A percentile compares a stretch with the other conserved stretches of the same genome.
Conservation (phyloP, 768 basidiomycete genomes). For the Auriscalpium vulgare region DNA sequence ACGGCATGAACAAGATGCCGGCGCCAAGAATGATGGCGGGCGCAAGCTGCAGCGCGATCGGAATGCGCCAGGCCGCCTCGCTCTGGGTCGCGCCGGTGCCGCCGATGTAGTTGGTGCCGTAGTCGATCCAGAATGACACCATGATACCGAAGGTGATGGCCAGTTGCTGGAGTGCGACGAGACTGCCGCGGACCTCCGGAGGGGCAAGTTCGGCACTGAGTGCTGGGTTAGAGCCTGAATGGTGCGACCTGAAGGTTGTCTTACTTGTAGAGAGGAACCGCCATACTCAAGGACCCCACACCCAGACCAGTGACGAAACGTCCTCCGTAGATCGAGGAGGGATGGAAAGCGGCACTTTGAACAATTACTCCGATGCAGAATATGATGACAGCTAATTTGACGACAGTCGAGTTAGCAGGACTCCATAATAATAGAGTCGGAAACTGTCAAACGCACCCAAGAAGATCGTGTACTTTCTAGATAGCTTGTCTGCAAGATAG, state of each 20-base stretch:
- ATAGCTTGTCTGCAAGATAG: slow-evolving; percentile 64
- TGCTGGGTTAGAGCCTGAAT: not conserved
- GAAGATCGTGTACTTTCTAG: slow-evolving; percentile 65
- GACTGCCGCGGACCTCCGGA: slow-evolving; percentile 73
- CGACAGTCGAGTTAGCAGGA: not conserved
- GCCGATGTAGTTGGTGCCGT: slow-evolving; percentile 62
- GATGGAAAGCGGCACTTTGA: slow-evolving; percentile 49
- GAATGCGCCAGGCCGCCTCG: slow-evolving; percentile 70
- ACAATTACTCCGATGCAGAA: slow-evolving; percentile 58
- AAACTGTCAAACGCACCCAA: slow-evolving; percentile 30
- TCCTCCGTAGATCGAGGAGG: slow-evolving; percentile 65
- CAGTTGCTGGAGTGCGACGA: slow-evolving; percentile 76
- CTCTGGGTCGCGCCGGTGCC: slow-evolving; percentile 48
- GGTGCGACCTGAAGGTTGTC: slow-evolving; percentile 1
- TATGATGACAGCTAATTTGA: slow-evolving; percentile 16
- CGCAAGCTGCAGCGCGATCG: slow-evolving; percentile 64
- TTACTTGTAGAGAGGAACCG: slow-evolving; percentile 71
- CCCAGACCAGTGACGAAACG: slow-evolving; percentile 76
- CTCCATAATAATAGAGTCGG: not conserved
- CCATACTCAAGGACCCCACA: slow-evolving; percentile 75
- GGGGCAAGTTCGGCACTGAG: slow-evolving; percentile 52
- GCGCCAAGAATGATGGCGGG: slow-evolving; percentile 64
- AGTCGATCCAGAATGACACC: slow-evolving; percentile 44
- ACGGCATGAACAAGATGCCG: slow-evolving; percentile 73
- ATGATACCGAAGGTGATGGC: slow-evolving; percentile 79